A percentile compares a stretch with the other conserved stretches of the same genome.
Conservation (phyloP, 2,329 filamentous ascomycete species). For the Ceratocystis papillata region DNA sequence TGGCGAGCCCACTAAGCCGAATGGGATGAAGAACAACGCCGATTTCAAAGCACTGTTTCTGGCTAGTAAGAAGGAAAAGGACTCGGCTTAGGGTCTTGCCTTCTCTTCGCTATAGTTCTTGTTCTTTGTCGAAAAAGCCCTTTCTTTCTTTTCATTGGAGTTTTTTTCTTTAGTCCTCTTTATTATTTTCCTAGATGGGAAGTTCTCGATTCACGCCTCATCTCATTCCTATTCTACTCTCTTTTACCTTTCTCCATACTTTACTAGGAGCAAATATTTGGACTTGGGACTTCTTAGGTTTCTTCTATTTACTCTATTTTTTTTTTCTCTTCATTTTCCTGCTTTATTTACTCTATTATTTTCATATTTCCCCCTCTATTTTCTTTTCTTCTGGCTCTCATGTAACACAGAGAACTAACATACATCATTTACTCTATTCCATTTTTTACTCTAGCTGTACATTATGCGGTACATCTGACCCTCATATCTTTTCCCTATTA, state of each 20-base stretch:
- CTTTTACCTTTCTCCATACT: background rate
- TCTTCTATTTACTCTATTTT: background rate
- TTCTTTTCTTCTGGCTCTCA: background rate
- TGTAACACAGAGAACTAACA: background rate
- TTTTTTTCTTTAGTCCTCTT: background rate
- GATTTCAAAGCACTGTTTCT: constrained; percentile 47
- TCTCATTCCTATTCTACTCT: background rate
- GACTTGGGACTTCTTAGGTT: too few relatives aligned
- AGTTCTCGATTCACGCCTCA: background rate
- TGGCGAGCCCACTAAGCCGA: constrained; percentile 1
- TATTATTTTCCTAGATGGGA: background rate
- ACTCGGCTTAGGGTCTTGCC: background rate
- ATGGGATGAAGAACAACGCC: constrained; percentile 41
- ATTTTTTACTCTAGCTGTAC: background rate
- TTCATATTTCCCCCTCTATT: background rate
- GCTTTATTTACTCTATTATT: background rate
- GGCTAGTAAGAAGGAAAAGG: constrained; percentile 24
- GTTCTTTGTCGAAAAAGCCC: background rate
- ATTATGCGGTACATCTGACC: background rate
- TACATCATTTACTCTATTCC: background rate
- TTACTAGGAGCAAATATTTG: too few relatives aligned
- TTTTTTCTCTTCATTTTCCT: background rate
- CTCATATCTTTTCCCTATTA: background rate
- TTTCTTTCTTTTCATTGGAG: background rate
- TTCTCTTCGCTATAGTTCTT: background rate